Percentiles rank a stretch among this genome's conserved stretches.
Conservation (phyloP, 495 filamentous ascomycete species). For the Lophiotrema nucula region DNA sequence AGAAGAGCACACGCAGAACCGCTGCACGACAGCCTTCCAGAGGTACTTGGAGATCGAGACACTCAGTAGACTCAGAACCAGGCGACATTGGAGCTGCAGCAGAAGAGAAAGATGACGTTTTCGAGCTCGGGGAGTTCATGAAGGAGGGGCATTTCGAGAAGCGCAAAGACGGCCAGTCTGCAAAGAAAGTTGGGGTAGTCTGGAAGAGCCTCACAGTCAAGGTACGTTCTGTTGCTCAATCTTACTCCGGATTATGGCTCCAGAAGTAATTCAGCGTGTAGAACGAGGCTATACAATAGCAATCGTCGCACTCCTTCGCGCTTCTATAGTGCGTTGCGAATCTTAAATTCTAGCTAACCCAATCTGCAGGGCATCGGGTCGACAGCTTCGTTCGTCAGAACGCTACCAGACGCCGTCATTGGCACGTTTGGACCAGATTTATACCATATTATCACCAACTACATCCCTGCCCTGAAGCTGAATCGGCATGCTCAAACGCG, state of each 20-base stretch:
- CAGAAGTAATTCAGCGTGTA: no score
- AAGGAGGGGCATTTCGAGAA: conserved; percentile 79
- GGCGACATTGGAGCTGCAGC: conserved; percentile 24
- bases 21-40: not conserved
- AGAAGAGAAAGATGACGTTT: conserved; percentile 53
- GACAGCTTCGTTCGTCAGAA: conserved; percentile 67
- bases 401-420: conserved; percentile 73
- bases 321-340: no score
- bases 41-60: not conserved
- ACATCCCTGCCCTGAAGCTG: conserved; percentile 62
- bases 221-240: no score
- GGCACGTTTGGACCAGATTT: conserved; percentile 83
- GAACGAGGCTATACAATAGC: no score
- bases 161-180: conserved; percentile 64
- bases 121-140: conserved; percentile 73
- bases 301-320: no score
- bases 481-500: conserved; percentile 51
- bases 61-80: conserved; percentile 5
- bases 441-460: conserved; percentile 64
- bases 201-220: conserved; percentile 79
- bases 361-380: conserved; percentile 68
- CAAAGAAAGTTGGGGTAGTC: conserved; percentile 81
- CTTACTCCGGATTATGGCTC: no score
- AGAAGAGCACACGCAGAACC: conserved; percentile 5
- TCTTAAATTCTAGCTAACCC: no score